These are phyloP conservation scores for Trifolium subterraneum DNA, from an alignment of 306 rosid genomes.

Conservation along the genomic window DNA sequence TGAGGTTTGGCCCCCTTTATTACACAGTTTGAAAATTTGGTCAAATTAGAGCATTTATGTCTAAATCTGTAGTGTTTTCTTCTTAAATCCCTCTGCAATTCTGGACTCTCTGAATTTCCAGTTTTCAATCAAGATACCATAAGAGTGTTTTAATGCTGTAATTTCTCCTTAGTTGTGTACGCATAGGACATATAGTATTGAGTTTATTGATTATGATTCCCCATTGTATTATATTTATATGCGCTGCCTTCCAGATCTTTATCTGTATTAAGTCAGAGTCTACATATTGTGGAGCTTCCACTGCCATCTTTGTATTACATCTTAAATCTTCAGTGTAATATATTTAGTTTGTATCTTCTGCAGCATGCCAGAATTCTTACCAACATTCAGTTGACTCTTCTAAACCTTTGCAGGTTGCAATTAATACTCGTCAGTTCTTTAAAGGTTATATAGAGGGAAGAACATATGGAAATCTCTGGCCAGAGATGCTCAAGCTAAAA, in stretches of 20 bases:
- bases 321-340: conserved; percentile 20
- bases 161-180: conserved; percentile 6
- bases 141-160: conserved; percentile 24
- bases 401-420: conserved; percentile 70
- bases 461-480: conserved; percentile 74
- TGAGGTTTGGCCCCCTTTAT: conserved; percentile 60
- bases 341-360: conserved; percentile 24
- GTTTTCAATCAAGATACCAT: conserved; percentile 6
- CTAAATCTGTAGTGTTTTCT: conserved; percentile 10
- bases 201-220: conserved; percentile 18
- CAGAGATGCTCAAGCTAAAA: conserved; percentile 92
- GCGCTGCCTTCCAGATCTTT: conserved; percentile 16
- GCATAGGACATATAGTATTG: conserved; percentile 4
- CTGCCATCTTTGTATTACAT: conserved; percentile 19
- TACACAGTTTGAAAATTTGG: conserved; percentile 22
- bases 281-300: conserved; percentile 19
- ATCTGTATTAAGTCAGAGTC: conserved; percentile 31
- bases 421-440: conserved; percentile 65
- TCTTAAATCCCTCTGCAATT: conserved; percentile 19
- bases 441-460: conserved; percentile 80
- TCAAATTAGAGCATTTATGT: conserved; percentile 20
- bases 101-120: conserved; percentile 23
- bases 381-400: conserved; percentile 23
- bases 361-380: conserved; percentile 24
- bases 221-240: conserved; percentile 9